Base-by-base conservation (phyloP, 495 filamentous ascomycete species). In the Xylaria intraflava region DNA sequence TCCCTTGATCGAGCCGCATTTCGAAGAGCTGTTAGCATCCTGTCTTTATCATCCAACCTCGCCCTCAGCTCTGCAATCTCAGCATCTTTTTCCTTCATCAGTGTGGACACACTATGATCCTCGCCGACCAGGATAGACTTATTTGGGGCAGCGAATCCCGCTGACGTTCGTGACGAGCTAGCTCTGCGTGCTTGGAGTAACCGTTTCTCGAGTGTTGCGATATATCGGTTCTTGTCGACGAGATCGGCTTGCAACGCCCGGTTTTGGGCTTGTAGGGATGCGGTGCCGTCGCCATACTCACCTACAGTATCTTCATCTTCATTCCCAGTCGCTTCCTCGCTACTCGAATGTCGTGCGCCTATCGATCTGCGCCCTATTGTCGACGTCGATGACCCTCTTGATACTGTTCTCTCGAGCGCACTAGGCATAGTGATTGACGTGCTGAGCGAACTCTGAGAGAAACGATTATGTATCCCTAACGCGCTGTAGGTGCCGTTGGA, bases 171-270 rank as follows among this genome's bases (percentile, higher is more conserved):
- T 2, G 87, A 89, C 48, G 94, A 89, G 68, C 91, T 96, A 9
- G 89, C 89, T 20, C 93, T 84, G 48, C 94, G 79, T 20, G 94
- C 93, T 64, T 98, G 93, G 14, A 97, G 76, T 0, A 98, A 74
- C 8, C 93, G 83, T 63, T 92, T 89, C 73, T 98, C 93, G 2
- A 98, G 73, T 0, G 92, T 96, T 23, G 85, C 79, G 57, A 97
- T 96, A 66, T 98, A 98, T 38, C 94, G 88, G 58, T 94, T 96
- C 72, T 95, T 96, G 70, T 97, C 94, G 10, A 78, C 78, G 8
- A 98, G 80, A 68, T 97, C 93, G n/a, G 90, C 85, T 66, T 94
- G 94, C 33, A 98, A 74, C 1, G 93, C 88, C 31, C 84, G 80
- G 51, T 95, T 86, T 61, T 96, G 94, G 19, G 86, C 79, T 38